These are phyloP conservation scores for Apiotrichum montevideense DNA, from an alignment of 1,284 basidiomycete genomes.

Conservation along the genomic window DNA sequence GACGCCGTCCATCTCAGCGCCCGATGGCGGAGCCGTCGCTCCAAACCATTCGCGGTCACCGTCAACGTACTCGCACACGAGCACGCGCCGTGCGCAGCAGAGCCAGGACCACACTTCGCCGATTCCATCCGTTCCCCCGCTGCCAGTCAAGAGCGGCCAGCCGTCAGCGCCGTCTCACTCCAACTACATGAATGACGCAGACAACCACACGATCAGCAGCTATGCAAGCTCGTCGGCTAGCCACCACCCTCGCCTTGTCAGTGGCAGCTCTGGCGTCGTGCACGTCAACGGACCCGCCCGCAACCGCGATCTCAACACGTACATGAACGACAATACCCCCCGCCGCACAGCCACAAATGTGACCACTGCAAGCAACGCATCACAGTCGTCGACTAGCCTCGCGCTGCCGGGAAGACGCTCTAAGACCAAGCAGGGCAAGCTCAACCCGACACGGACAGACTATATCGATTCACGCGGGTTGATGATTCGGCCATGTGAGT, in stretches of 20 bases:
- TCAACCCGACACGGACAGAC: not conserved
- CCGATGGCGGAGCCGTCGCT: too few species aligned
- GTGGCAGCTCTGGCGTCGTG: too few species aligned
- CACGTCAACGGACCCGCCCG: not conserved
- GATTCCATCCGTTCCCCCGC: too few species aligned
- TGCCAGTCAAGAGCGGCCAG: too few species aligned
- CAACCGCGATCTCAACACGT: not conserved
- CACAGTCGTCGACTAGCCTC: not conserved
- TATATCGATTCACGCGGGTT: not conserved
- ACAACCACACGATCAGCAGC: not conserved
- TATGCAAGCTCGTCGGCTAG: not conserved
- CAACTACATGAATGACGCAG: not conserved
- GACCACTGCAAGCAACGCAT: not conserved
- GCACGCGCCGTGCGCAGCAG: too few species aligned
- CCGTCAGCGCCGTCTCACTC: too few species aligned
- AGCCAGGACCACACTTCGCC: too few species aligned
- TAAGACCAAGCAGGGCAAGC: not conserved
- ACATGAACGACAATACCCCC: not conserved
- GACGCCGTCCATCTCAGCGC: too few species aligned
- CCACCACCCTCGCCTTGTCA: not conserved
- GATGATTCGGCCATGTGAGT: constrained; percentile 2
- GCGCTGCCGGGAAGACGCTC: not conserved
- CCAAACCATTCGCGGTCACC: too few species aligned
- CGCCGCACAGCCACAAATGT: not conserved
- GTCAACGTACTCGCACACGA: too few species aligned